These are phyloP conservation scores for Coniochaeta ligniaria DNA, from an alignment of 2,329 filamentous ascomycete genomes.

Conservation along the genomic window DNA sequence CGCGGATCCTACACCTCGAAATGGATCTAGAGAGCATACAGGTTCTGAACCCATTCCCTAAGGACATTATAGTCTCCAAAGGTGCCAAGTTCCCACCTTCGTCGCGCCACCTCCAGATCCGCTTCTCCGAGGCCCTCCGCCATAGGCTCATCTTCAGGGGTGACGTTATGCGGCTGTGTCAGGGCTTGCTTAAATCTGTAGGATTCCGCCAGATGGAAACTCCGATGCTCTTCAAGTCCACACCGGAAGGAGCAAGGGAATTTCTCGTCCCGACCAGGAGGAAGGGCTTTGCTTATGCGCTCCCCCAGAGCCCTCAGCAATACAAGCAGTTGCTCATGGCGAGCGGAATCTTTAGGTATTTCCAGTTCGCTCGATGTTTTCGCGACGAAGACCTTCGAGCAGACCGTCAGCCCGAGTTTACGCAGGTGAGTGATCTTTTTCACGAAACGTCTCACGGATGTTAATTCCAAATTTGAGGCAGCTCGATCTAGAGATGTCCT, in stretches of 20 bases:
- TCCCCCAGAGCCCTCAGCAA: slow-evolving; percentile 95
- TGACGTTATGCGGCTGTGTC: slow-evolving; percentile 31
- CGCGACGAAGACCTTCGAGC: slow-evolving; percentile 89
- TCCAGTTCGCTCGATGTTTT: slow-evolving; percentile 91
- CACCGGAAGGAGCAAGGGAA: slow-evolving; percentile 88
- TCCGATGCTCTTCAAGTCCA: slow-evolving; percentile 93
- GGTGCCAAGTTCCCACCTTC: slow-evolving; percentile 68
- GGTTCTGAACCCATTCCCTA: slow-evolving; percentile 65
- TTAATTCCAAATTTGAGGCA: slow-evolving; percentile 23
- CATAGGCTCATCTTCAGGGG: slow-evolving; percentile 66
- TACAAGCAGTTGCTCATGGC: slow-evolving; percentile 99
- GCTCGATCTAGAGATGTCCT: slow-evolving; percentile 92
- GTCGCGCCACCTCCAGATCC: slow-evolving; percentile 76
- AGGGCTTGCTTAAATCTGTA: slow-evolving; percentile 46
- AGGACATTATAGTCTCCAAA: slow-evolving; percentile 68
- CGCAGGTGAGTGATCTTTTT: slow-evolving; percentile 51
- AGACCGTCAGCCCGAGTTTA: slow-evolving; percentile 94
- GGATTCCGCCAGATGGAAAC: slow-evolving; percentile 81
- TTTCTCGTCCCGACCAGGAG: slow-evolving; percentile 85
- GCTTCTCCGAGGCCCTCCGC: slow-evolving; percentile 62
- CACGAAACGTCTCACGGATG: not conserved
- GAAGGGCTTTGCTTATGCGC: slow-evolving; percentile 72
- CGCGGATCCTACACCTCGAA: slow-evolving; percentile 33
- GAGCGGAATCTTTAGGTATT: slow-evolving; percentile 74
- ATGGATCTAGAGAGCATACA: slow-evolving; percentile 55